Evolutionary conservation across 2,329 filamentous ascomycete species (phyloP).

Genomic region (Pseudogymnoascus sp.): DNA sequence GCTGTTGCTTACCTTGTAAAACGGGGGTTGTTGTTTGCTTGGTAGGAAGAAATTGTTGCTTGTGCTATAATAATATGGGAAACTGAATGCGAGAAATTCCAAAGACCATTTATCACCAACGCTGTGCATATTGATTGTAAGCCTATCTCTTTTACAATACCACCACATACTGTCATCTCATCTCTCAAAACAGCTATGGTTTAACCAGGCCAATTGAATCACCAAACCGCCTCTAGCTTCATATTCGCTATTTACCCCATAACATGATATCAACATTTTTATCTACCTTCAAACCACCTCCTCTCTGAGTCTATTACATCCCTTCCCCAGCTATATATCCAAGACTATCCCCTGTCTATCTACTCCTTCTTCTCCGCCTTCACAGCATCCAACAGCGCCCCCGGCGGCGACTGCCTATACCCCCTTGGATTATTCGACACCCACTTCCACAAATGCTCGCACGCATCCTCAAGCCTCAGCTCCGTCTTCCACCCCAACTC

Average conservation of each 20-base stretch:
- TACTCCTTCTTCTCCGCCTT: conserved; percentile 32
- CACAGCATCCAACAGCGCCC: conserved; percentile 63
- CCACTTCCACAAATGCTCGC: conserved; percentile 93
- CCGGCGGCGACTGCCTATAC: conserved; percentile 85
- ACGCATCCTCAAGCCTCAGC: conserved; percentile 84
- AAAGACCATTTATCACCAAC: not conserved
- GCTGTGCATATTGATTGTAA: not conserved
- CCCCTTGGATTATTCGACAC: conserved; percentile 94
- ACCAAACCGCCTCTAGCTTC: not conserved
- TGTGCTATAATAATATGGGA: not conserved
- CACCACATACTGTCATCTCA: not conserved
- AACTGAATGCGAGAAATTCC: not conserved
- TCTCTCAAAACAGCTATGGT: not conserved
- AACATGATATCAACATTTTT: not conserved
- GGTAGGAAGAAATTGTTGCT: not conserved
- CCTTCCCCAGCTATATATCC: not conserved
- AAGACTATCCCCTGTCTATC: not conserved
- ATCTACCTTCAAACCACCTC: not conserved
- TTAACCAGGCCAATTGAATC: not conserved
- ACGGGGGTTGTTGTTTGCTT: not conserved
- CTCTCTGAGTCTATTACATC: not conserved
- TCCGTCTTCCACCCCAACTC: conserved; percentile 92
- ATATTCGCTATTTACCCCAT: not conserved
- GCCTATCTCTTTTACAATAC: not conserved
- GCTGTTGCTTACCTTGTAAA: conserved; percentile 60